phyloP scores from a whole-genome alignment of 2,329 filamentous ascomycete genomes.

The Penicillium hesseltinei region DNA sequence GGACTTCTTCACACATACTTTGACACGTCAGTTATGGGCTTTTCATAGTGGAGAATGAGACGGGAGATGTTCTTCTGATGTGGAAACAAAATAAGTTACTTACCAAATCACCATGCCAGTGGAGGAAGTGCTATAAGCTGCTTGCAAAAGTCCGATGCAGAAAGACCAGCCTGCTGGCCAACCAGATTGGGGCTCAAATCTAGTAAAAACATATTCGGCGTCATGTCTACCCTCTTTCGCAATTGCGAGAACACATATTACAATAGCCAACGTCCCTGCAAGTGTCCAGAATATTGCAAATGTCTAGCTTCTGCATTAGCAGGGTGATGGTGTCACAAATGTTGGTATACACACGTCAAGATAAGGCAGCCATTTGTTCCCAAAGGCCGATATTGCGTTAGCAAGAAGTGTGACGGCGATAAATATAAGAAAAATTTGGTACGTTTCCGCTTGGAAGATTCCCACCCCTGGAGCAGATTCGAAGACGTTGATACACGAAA shows the following conservation, averaged over 20 bases:
- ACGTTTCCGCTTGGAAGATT: constrained; percentile 47
- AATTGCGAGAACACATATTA: too few species aligned
- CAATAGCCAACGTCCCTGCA: too few species aligned
- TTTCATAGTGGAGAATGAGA: not conserved
- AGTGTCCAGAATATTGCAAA: too few species aligned
- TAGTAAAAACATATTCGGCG: constrained; percentile 51
- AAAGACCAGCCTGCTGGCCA: constrained; percentile 69
- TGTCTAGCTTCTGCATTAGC: too few species aligned
- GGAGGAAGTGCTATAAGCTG: constrained; percentile 65
- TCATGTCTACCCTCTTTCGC: too few species aligned
- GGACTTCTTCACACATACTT: constrained; percentile 66
- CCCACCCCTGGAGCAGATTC: constrained; percentile 46
- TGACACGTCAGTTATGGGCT: constrained; percentile 2
- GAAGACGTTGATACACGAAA: constrained; percentile 56
- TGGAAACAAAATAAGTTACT: constrained; percentile 34
- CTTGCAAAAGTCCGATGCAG: constrained; percentile 66
- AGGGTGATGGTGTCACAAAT: too few species aligned
- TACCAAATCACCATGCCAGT: constrained; percentile 75
- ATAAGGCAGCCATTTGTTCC: too few species aligned
- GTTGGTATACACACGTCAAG: too few species aligned
- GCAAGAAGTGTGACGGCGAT: constrained; percentile 64
- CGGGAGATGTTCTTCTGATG: not conserved
- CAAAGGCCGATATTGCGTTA: constrained; percentile 49
- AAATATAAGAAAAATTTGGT: constrained; percentile 65
- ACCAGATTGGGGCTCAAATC: constrained; percentile 62